A percentile compares a stretch with the other conserved stretches of the same genome.
These are phyloP conservation scores for Mycena latifolia DNA, from an alignment of 768 basidiomycete species.

Conservation along the genomic window DNA sequence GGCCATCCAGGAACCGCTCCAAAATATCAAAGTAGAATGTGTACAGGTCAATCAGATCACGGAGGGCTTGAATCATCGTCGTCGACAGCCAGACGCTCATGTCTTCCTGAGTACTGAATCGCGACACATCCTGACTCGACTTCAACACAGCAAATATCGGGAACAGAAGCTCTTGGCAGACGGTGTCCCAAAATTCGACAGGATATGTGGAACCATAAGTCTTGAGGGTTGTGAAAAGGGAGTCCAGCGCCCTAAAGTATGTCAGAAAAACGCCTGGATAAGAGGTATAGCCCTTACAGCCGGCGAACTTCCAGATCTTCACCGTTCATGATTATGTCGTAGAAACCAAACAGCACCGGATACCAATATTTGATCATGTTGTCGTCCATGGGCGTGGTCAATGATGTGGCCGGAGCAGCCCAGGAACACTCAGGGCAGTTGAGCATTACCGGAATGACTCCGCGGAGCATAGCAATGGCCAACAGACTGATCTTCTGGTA, in stretches of 20 bases:
- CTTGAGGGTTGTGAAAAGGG: slow-evolving; percentile 94
- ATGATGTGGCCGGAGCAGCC: slow-evolving; percentile 39
- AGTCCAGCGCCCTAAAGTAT: slow-evolving; percentile 87
- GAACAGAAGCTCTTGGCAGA: slow-evolving; percentile 96
- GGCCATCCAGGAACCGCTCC: slow-evolving; percentile 91
- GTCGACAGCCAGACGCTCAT: slow-evolving; percentile 99
- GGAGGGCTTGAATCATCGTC: slow-evolving; percentile 97
- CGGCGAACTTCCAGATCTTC: slow-evolving; percentile 98
- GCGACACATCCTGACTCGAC: slow-evolving; percentile 90
- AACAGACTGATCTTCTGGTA: slow-evolving; percentile 98
- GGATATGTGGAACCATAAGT: slow-evolving; percentile 88
- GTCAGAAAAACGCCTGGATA: slow-evolving; percentile 25
- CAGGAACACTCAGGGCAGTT: slow-evolving; percentile 76
- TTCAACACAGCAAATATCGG: slow-evolving; percentile 98
- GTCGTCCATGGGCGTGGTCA: slow-evolving; percentile 69
- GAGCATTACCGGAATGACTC: slow-evolving; percentile 93
- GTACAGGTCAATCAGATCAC: slow-evolving; percentile 95
- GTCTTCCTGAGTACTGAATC: slow-evolving; percentile 97
- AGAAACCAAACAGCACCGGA: slow-evolving; percentile 97
- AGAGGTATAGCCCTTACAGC: slow-evolving; percentile 71
- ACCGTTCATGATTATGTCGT: slow-evolving; percentile 99
- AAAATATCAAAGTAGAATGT: slow-evolving; percentile 95
- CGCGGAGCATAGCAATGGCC: slow-evolving; percentile 96
- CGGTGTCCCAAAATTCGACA: slow-evolving; percentile 97
- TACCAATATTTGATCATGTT: slow-evolving; percentile 98